These are phyloP conservation scores for Trichoderma asperelloides DNA, from an alignment of 495 filamentous ascomycete species.

Conservation along the genomic window DNA sequence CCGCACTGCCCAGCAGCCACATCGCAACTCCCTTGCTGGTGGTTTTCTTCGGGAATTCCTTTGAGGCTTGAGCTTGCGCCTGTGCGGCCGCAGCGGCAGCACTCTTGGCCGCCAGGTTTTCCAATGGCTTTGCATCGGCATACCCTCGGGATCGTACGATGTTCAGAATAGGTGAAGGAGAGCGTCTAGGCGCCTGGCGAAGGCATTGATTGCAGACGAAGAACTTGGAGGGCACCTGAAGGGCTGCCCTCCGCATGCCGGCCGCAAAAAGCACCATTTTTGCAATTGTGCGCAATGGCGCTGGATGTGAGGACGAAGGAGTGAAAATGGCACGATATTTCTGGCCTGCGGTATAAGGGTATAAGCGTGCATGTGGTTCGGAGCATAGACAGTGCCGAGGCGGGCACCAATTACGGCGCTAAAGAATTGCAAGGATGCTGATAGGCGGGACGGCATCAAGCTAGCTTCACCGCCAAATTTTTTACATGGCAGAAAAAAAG, in stretches of 20 bases:
- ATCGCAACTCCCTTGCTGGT: slow-evolving; percentile 71
- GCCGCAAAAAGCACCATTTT: slow-evolving; percentile 41
- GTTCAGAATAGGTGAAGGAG: slow-evolving; percentile 23
- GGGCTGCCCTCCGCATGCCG: slow-evolving; percentile 41
- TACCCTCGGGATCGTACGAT: slow-evolving; percentile 19
- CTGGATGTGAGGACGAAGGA: not conserved
- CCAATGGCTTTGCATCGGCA: slow-evolving; percentile 16
- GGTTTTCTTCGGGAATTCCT: slow-evolving; percentile 53
- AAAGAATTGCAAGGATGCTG: slow-evolving; percentile 3
- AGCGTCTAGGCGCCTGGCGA: slow-evolving; percentile 23
- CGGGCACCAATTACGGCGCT: not conserved
- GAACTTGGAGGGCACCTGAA: slow-evolving; percentile 44
- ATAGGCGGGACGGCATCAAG: slow-evolving; percentile 1
- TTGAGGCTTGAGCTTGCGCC: slow-evolving; percentile 13
- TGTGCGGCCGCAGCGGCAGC: not conserved
- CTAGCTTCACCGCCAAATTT: slow-evolving; percentile 9
- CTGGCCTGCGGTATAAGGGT: not conserved
- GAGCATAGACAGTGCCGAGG: not conserved
- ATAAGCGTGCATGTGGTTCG: slow-evolving; percentile 1
- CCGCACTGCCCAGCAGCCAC: slow-evolving; percentile 87
- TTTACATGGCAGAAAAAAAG: slow-evolving; percentile 11
- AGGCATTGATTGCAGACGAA: slow-evolving; percentile 60
- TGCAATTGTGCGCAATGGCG: not conserved
- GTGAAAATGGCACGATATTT: not conserved
- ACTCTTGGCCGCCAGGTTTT: not conserved